Conservation (phyloP, 306 rosid genomes). For the Cyclanthera cordifolia region DNA sequence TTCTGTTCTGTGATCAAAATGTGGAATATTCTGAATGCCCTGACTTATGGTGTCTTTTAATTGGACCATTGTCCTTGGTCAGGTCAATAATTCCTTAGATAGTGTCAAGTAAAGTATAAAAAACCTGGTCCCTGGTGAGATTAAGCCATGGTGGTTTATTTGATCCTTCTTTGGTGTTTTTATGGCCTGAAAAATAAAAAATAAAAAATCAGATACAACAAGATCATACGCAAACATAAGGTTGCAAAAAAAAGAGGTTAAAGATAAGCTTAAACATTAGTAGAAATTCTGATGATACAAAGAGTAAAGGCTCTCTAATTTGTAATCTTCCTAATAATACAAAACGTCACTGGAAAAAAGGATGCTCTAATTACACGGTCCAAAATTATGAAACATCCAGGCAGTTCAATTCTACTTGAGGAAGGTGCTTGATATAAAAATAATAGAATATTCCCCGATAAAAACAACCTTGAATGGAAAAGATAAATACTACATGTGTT, state of each 20-base stretch:
- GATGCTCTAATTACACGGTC: not conserved
- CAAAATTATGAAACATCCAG: not conserved
- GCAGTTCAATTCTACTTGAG: not conserved
- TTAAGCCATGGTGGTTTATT: conserved; percentile 84
- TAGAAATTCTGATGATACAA: not conserved
- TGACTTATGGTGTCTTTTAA: not conserved
- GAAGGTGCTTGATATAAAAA: not conserved
- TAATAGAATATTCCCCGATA: not conserved
- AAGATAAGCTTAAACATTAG: not conserved
- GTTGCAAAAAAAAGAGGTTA: not conserved
- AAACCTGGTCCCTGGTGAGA: conserved; percentile 57
- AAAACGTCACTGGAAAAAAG: not conserved
- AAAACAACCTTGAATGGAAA: not conserved
- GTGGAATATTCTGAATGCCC: not conserved
- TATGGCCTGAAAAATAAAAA: conserved; percentile 49
- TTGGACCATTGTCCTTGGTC: not conserved
- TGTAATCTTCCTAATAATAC: not conserved
- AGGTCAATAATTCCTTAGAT: not conserved
- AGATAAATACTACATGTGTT: not conserved
- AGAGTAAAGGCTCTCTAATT: not conserved
- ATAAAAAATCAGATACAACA: not conserved
- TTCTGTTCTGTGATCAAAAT: not conserved
- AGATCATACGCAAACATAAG: not conserved
- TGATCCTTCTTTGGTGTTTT: conserved; percentile 78
- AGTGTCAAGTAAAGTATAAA: not conserved